A percentile compares a stretch with the other conserved stretches of the same genome.
phyloP scores from a whole-genome alignment of 75 land plant species.

The Selaginella tamariscina region DNA sequence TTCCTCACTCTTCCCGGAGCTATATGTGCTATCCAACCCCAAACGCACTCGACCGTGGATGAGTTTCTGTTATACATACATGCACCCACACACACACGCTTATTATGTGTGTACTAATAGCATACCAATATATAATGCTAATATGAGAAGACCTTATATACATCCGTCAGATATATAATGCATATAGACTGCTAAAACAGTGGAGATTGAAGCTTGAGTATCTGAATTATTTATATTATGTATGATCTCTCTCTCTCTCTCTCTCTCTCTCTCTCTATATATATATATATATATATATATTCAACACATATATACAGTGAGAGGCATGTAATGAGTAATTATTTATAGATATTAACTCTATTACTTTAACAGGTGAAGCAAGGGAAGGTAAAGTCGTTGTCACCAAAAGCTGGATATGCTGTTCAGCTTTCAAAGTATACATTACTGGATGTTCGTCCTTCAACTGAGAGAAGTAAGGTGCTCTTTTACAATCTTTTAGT shows the following conservation, averaged over 20 bases:
- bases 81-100: too few relatives aligned
- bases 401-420: constrained; percentile 81
- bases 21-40: too few relatives aligned
- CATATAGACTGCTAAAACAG: not conserved
- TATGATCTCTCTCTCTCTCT: not conserved
- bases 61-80: too few relatives aligned
- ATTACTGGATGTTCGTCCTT: constrained; percentile 85
- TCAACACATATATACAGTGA: not conserved
- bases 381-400: constrained; percentile 49
- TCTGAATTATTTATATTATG: not conserved
- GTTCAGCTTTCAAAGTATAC: constrained; percentile 59
- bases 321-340: constrained; percentile 9
- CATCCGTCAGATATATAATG: not conserved
- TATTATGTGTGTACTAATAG: too few relatives aligned
- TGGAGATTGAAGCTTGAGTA: not conserved
- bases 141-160: not conserved
- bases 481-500: not conserved
- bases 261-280: too few relatives aligned
- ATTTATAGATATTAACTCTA: too few relatives aligned
- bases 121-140: too few relatives aligned
- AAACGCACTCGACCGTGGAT: too few relatives aligned
- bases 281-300: too few relatives aligned
- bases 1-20: too few relatives aligned
- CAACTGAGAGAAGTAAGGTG: constrained; percentile 62
- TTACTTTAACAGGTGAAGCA: constrained; percentile 40